Conservation (phyloP, 192 early-diverging fungal genomes). For the Coemansia reversa region DNA sequence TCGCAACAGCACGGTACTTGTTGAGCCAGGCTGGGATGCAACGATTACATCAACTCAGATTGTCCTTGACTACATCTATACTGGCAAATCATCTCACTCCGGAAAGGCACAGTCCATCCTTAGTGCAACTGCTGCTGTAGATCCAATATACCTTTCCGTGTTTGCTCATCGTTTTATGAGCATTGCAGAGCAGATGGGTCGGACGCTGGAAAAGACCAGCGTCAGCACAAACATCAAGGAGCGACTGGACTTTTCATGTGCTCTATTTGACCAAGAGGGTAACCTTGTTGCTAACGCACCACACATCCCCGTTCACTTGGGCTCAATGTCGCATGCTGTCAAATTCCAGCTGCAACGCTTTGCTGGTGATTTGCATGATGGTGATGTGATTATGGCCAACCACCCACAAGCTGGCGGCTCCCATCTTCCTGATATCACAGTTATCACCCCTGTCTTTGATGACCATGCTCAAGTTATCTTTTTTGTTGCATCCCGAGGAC, state of each 20-base stretch:
- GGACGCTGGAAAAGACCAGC: constrained; percentile 89
- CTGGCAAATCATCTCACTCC: not conserved
- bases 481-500: constrained; percentile 92
- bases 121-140: constrained; percentile 57
- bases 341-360: constrained; percentile 83
- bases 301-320: constrained; percentile 91
- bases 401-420: constrained; percentile 95
- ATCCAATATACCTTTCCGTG: constrained; percentile 88
- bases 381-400: constrained; percentile 94
- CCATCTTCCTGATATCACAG: constrained; percentile 93
- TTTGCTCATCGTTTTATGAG: constrained; percentile 97
- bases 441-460: constrained; percentile 92
- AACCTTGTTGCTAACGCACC: constrained; percentile 85
- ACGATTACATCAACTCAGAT: constrained; percentile 71
- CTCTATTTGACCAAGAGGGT: constrained; percentile 86
- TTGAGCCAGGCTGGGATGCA: constrained; percentile 79
- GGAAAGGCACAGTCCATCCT: not conserved
- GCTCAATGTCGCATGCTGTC: constrained; percentile 92
- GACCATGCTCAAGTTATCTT: constrained; percentile 69
- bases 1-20: constrained; percentile 79
- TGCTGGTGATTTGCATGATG: constrained; percentile 68
- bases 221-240: constrained; percentile 99
- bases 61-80: constrained; percentile 32
- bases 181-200: constrained; percentile 98
- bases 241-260: constrained; percentile 96